Percentiles rank a stretch among this genome's conserved stretches.
phyloP scores from a whole-genome alignment of 192 early-diverging fungal genomes.

The Rhizoclosmatium globosum region DNA sequence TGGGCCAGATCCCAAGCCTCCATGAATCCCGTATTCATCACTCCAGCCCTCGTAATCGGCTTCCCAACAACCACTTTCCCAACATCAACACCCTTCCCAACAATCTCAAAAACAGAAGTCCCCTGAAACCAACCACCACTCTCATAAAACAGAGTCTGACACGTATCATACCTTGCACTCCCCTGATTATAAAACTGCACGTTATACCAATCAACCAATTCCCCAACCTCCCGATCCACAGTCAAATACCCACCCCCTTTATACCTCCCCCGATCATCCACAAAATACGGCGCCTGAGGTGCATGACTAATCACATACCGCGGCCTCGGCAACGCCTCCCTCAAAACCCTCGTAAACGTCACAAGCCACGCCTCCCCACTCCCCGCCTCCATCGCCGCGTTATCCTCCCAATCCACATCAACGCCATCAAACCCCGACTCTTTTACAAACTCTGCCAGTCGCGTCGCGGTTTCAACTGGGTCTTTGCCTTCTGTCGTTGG shows the following conservation, averaged over 20 bases:
- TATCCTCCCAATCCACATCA: conserved; percentile 53
- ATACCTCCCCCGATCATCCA: not conserved
- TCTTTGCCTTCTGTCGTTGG: conserved; percentile 39
- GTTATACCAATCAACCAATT: conserved; percentile 48
- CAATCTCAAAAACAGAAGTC: conserved; percentile 46
- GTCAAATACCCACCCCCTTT: conserved; percentile 38
- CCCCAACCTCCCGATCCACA: conserved; percentile 37
- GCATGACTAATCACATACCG: conserved; percentile 46
- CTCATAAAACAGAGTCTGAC: conserved; percentile 35
- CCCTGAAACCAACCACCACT: conserved; percentile 40
- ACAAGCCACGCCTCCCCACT: conserved; percentile 48
- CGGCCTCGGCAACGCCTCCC: conserved; percentile 37
- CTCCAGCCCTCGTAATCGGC: conserved; percentile 44
- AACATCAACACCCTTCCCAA: conserved; percentile 25
- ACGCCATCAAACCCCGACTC: conserved; percentile 50
- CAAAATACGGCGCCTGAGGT: conserved; percentile 35
- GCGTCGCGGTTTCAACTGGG: conserved; percentile 28
- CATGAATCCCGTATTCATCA: conserved; percentile 41
- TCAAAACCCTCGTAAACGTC: conserved; percentile 36
- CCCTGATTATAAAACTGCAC: conserved; percentile 54
- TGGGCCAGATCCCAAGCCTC: conserved; percentile 34
- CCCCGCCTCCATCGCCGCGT: conserved; percentile 40
- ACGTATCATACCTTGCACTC: conserved; percentile 32
- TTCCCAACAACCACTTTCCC: conserved; percentile 47
- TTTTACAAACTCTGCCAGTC: conserved; percentile 43